phyloP scores from a whole-genome alignment of 2,329 filamentous ascomycete genomes.

The Ophidiomyces ophidiicola region DNA sequence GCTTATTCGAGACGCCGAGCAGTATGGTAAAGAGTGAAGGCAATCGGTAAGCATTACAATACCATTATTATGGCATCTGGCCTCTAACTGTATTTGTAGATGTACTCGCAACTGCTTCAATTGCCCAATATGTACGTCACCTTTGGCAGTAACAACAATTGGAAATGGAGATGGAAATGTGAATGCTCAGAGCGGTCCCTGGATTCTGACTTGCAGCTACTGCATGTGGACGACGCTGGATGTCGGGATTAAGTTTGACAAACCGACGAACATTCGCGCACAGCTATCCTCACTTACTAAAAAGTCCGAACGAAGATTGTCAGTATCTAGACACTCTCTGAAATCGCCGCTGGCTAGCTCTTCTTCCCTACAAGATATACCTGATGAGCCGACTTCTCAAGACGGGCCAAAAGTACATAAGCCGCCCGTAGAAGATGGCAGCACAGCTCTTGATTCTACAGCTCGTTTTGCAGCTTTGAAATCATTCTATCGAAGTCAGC shows the following conservation, averaged over 20 bases:
- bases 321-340: constrained; percentile 25
- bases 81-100: constrained; percentile 35
- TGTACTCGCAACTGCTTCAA: constrained; percentile 93
- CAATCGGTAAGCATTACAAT: constrained; percentile 54
- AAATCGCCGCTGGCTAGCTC: constrained; percentile 30
- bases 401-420: constrained; percentile 21
- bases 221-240: constrained; percentile 89
- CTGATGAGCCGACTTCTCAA: constrained; percentile 10
- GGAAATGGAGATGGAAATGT: constrained; percentile 40
- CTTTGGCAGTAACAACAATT: constrained; percentile 61
- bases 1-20: constrained; percentile 89
- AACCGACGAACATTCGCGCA: constrained; percentile 69
- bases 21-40: constrained; percentile 86
- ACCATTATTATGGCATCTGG: neutral
- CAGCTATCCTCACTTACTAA: constrained; percentile 62
- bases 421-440: constrained; percentile 25
- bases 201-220: constrained; percentile 73
- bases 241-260: constrained; percentile 80
- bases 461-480: constrained; percentile 61
- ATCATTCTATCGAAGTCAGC: constrained; percentile 69
- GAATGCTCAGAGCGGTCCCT: constrained; percentile 45
- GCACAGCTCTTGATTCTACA: constrained; percentile 45
- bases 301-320: constrained; percentile 29
- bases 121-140: constrained; percentile 77
- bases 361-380: constrained; percentile 24